Base-by-base conservation (phyloP, 495 filamentous ascomycete species). In the Monascus purpureus region DNA sequence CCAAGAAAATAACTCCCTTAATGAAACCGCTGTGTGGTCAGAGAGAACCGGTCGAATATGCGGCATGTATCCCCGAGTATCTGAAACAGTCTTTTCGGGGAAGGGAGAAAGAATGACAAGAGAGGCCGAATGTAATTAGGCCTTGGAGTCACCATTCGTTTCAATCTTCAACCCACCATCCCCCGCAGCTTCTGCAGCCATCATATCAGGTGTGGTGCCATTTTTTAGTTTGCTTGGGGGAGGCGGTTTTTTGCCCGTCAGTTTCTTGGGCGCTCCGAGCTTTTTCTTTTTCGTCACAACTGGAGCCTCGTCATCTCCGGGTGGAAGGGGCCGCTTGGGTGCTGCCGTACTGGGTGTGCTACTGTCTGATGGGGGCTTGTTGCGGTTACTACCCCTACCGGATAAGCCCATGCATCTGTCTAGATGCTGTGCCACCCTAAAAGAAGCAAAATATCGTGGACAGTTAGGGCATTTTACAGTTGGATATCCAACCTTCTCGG, bases 361-460 rank as follows among this genome's bases (percentile, higher is more conserved):
- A 30, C 48, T 56, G 23, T 62, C 52, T 25, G 49, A 45, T 3
- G 61, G 59, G 1, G 59, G 58, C 32, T 57, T 59, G 29, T 62
- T 63, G 32, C 77, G 65, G 36, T 76, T 77, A 12, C 70, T 72
- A 43, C 70, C 71, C 13, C 82, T 64, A 11, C 81, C 80, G 28
- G 69, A 74, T 24, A 84, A 73, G 17, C 81, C 80, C 43, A 90
- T 73, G 48, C 82, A 87, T 29, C 80, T 76, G 24, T 81, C 78
- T 57, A 90, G 64, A 55, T 90, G 82, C 45, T 82, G 78, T 20
- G 71, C 70, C 32, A 77, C 70, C 32, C 71, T 59, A 13, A 61
- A 75, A 35, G 75, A 69, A 22, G 72, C 64, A 29, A 76, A 59
- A 44, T 70, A 72, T 4, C 69, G 60, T 17, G 68, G 68, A 40